A percentile compares a stretch with the other conserved stretches of the same genome.
Evolutionary conservation across 2,329 filamentous ascomycete species (phyloP).

Genomic region (Cordyceps tenuipes): DNA sequence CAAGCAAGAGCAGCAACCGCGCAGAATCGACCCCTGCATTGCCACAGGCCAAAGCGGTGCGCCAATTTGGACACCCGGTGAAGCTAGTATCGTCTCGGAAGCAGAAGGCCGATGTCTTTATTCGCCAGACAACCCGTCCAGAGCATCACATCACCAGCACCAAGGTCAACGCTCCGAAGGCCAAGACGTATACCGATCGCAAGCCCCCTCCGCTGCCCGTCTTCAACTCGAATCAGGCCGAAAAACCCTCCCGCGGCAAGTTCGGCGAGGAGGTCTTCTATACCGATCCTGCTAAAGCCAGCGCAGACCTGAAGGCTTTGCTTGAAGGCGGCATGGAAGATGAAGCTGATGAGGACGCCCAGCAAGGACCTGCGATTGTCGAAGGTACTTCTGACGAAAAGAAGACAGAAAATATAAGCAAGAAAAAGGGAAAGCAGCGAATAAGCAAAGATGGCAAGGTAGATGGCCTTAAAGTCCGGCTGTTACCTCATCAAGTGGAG

Average conservation of each 20-base stretch:
- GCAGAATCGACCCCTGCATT: conserved; percentile 13
- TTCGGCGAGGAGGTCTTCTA: conserved; percentile 47
- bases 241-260: conserved; percentile 10
- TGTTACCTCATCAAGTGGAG: conserved; percentile 89
- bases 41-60: conserved; percentile 16
- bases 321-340: conserved; percentile 75
- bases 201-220: conserved; percentile 38
- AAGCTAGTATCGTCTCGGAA: conserved; percentile 43
- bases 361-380: conserved; percentile 13
- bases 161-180: conserved; percentile 39
- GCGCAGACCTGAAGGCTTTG: conserved; percentile 71
- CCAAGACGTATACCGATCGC: conserved; percentile 39
- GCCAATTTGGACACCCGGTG: conserved; percentile 30
- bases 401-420: not conserved
- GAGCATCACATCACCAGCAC: conserved; percentile 46
- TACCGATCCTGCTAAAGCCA: conserved; percentile 63
- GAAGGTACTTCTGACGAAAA: not conserved
- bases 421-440: conserved; percentile 17
- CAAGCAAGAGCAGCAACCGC: conserved; percentile 19
- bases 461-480: conserved; percentile 75
- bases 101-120: conserved; percentile 48
- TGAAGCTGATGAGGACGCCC: conserved; percentile 49
- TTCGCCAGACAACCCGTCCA: conserved; percentile 45
- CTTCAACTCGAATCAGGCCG: conserved; percentile 34
- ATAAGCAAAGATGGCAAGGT: conserved; percentile 43